Percentiles rank a stretch among this genome's conserved stretches.
Evolutionary conservation across 192 early-diverging fungal species (phyloP).

Genomic region (Helicostylum pulchrum): DNA sequence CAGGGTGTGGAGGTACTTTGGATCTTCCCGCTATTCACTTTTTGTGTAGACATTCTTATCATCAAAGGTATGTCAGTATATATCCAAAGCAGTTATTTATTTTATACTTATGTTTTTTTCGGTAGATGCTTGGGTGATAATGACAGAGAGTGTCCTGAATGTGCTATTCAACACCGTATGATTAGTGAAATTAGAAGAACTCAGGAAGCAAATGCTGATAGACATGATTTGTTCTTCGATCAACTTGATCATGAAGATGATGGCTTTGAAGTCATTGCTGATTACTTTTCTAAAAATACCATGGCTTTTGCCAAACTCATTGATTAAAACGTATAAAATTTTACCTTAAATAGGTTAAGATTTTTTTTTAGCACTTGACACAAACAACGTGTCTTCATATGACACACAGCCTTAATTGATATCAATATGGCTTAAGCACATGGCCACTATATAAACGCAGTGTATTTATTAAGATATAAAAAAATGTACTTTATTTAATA

Average conservation of each 20-base stretch:
- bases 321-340: slow-evolving; percentile 30
- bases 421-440: no score
- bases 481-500: no score
- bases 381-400: no score
- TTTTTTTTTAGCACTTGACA: no score
- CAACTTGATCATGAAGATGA: slow-evolving; percentile 79
- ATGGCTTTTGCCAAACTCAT: slow-evolving; percentile 62
- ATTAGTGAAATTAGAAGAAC: slow-evolving; percentile 74
- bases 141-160: slow-evolving; percentile 72
- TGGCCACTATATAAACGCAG: no score
- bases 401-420: no score
- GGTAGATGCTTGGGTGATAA: slow-evolving; percentile 50
- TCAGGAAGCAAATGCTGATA: slow-evolving; percentile 73
- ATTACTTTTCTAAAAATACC: slow-evolving; percentile 89
- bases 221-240: slow-evolving; percentile 78
- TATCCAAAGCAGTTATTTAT: slow-evolving; percentile 24
- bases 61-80: slow-evolving; percentile 68
- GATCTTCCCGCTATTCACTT: slow-evolving; percentile 94
- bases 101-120: neutral
- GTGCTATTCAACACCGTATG: slow-evolving; percentile 79
- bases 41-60: slow-evolving; percentile 93
- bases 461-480: no score
- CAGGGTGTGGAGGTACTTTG: slow-evolving; percentile 64
- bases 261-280: slow-evolving; percentile 84
- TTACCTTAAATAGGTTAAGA: no score